These are phyloP conservation scores for Barnettozyma sucrosica DNA, from an alignment of 805 yeast species.

Conservation along the genomic window DNA sequence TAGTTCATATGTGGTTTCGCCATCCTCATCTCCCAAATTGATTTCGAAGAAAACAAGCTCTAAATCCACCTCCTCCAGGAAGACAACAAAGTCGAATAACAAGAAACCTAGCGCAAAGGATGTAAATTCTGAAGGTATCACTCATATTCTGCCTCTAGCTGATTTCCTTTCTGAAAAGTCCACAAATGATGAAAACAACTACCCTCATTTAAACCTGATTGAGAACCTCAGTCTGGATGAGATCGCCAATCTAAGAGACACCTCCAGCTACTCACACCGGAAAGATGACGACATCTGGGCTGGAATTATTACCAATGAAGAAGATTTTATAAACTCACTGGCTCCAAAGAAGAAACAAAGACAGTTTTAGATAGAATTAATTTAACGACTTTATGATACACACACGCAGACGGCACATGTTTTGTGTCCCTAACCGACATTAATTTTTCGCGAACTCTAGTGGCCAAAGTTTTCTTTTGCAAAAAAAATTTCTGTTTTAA, in stretches of 20 bases:
- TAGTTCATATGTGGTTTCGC: neutral
- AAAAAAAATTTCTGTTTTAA: neutral
- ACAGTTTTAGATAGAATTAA: neutral
- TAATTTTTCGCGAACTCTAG: neutral
- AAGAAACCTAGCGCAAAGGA: neutral
- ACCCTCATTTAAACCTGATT: neutral
- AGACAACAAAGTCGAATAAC: neutral
- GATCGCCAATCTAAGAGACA: conserved; percentile 9
- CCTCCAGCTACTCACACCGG: neutral
- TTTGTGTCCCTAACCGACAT: neutral
- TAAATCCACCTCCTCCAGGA: neutral
- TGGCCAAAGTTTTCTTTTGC: neutral
- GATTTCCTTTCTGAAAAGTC: too few relatives aligned
- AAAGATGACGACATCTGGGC: conserved; percentile 3
- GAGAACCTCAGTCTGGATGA: conserved; percentile 3
- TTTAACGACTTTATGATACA: neutral
- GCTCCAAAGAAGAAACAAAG: conserved; percentile 5
- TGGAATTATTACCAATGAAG: conserved; percentile 2
- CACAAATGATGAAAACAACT: neutral
- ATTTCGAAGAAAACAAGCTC: neutral
- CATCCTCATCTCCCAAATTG: neutral
- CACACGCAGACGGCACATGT: neutral
- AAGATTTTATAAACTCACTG: conserved; percentile 6
- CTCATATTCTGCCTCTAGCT: too few relatives aligned
- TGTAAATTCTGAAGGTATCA: neutral